Conservation (phyloP, 192 early-diverging fungal genomes). For the Phycomyces blakesleeanus region DNA sequence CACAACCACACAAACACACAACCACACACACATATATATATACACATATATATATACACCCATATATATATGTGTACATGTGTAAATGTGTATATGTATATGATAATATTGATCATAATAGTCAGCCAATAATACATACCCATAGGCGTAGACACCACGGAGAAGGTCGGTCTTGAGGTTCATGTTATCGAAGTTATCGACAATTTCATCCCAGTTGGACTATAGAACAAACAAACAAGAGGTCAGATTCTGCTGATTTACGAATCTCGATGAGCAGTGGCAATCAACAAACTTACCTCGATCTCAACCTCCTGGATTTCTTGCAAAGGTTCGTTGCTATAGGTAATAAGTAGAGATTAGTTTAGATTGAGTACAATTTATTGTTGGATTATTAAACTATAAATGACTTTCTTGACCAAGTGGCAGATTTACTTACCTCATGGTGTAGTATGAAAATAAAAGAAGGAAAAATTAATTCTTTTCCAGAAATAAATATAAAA, state of each 20-base stretch:
- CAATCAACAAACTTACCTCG: constrained; percentile 15
- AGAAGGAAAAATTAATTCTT: constrained; percentile 7
- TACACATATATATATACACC: too few relatives aligned
- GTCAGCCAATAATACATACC: constrained; percentile 63
- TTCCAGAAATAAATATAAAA: constrained; percentile 14
- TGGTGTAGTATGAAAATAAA: constrained; percentile 13
- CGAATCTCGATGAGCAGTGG: neutral
- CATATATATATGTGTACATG: too few relatives aligned
- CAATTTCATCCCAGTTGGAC: constrained; percentile 94
- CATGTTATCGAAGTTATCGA: constrained; percentile 97
- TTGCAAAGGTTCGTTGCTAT: constrained; percentile 30
- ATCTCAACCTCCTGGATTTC: constrained; percentile 29
- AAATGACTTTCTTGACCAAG: neutral
- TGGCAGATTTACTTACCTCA: constrained; percentile 4
- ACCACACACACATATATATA: too few relatives aligned
- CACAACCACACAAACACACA: too few relatives aligned
- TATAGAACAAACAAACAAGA: constrained; percentile 24
- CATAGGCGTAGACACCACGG: constrained; percentile 97
- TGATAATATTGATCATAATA: too few relatives aligned
- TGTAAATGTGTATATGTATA: too few relatives aligned
- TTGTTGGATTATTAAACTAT: neutral
- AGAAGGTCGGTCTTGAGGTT: constrained; percentile 84
- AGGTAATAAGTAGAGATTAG: neutral
- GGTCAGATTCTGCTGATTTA: neutral
- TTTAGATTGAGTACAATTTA: too few relatives aligned